phyloP scores from a whole-genome alignment of 1,139 yeast species.

The Eremothecium coryli region DNA sequence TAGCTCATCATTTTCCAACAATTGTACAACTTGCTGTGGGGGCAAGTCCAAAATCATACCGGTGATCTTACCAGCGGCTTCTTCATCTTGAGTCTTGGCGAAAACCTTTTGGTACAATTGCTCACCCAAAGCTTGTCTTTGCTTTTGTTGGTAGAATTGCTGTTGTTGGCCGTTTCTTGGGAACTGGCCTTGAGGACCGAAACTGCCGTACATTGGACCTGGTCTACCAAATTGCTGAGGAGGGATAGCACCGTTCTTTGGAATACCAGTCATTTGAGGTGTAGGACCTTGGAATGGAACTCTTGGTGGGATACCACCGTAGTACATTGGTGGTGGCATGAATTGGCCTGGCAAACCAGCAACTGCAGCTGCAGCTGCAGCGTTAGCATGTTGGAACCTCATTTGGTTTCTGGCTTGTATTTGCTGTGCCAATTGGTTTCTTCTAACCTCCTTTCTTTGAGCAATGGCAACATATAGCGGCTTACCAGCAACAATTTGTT shows the following conservation, averaged over 20 bases:
- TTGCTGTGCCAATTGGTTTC: conserved; percentile 95
- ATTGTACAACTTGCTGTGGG: conserved; percentile 79
- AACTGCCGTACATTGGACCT: conserved; percentile 80
- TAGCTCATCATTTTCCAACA: conserved; percentile 82
- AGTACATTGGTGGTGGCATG: conserved; percentile 90
- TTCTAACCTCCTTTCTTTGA: conserved; percentile 97
- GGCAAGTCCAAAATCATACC: conserved; percentile 98
- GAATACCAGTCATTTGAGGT: conserved; percentile 76
- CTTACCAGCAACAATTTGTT: conserved; percentile 89
- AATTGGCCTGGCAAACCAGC: conserved; percentile 88
- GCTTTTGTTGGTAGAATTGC: conserved; percentile 50
- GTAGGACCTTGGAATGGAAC: conserved; percentile 81
- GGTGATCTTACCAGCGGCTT: conserved; percentile 97
- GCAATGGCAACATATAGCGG: conserved; percentile 98
- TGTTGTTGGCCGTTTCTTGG: conserved; percentile 37
- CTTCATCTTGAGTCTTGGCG: conserved; percentile 85
- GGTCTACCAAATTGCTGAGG: conserved; percentile 51
- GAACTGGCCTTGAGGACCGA: conserved; percentile 41
- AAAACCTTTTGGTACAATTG: conserved; percentile 92
- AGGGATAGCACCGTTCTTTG: conserved; percentile 50
- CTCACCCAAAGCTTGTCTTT: conserved; percentile 95
- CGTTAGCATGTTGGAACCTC: conserved; percentile 88
- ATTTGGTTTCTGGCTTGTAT: conserved; percentile 97
- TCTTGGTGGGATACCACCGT: conserved; percentile 75
- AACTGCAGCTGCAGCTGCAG: conserved; percentile 42